Conservation (phyloP, 805 yeast genomes). For the Yamadazyma phyllophila region DNA sequence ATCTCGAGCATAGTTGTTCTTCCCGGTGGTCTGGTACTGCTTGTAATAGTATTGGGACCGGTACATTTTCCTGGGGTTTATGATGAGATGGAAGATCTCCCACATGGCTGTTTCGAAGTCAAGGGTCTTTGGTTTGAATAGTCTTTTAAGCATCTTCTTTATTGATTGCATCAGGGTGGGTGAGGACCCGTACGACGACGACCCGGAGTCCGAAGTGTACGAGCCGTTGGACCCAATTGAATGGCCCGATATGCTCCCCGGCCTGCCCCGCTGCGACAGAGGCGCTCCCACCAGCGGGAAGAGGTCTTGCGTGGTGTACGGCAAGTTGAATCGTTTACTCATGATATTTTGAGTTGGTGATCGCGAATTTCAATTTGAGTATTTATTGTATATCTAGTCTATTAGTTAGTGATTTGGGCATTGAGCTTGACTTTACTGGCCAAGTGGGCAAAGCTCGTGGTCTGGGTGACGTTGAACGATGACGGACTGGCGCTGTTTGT, state of each 20-base stretch:
- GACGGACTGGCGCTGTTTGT: background rate
- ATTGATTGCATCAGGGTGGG: conserved; percentile 19
- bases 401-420: conserved; percentile 1
- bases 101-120: conserved; percentile 92
- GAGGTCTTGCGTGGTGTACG: conserved; percentile 43
- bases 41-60: conserved; percentile 73
- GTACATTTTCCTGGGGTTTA: conserved; percentile 79
- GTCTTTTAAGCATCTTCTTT: conserved; percentile 31
- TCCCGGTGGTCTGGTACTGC: conserved; percentile 31
- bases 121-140: conserved; percentile 70
- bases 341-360: background rate
- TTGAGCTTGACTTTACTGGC: conserved; percentile 11
- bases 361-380: background rate
- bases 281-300: conserved; percentile 28
- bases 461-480: conserved; percentile 10
- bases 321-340: conserved; percentile 35
- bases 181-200: background rate
- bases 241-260: conserved; percentile 21
- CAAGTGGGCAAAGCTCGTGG: conserved; percentile 10
- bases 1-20: conserved; percentile 75
- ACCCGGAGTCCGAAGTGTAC: background rate
- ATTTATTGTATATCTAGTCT: background rate
- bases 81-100: conserved; percentile 77
- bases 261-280: conserved; percentile 18
- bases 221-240: conserved; percentile 2